Percentiles rank a stretch among this genome's conserved stretches.
Evolutionary conservation across 352 stramenopile species (phyloP).

Genomic region (Phytopythium chamaehyphon): DNA sequence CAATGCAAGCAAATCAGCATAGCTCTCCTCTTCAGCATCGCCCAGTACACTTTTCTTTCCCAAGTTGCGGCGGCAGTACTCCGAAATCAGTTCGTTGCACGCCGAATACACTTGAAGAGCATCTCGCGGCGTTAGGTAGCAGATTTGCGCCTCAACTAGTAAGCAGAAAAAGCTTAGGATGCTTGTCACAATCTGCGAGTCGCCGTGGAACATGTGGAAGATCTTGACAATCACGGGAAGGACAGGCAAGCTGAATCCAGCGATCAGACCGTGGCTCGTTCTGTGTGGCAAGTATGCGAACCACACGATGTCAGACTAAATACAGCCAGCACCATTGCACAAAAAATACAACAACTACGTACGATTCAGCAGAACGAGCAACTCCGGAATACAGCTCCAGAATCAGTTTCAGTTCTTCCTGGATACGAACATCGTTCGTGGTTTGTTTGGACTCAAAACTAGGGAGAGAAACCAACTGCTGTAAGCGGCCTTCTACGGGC

Average conservation of each 20-base stretch:
- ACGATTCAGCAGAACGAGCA: conserved; percentile 64
- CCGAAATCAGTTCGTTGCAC: conserved; percentile 64
- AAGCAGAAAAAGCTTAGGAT: conserved; percentile 76
- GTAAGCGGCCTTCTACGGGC: conserved; percentile 44
- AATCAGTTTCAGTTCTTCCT: conserved; percentile 75
- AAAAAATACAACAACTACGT: conserved; percentile 12
- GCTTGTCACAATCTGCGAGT: conserved; percentile 69
- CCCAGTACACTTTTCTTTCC: conserved; percentile 60
- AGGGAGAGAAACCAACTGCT: conserved; percentile 49
- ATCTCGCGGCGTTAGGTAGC: conserved; percentile 61
- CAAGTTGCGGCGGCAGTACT: conserved; percentile 68
- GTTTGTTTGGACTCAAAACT: conserved; percentile 59
- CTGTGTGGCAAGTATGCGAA: conserved; percentile 12
- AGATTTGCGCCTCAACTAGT: conserved; percentile 78
- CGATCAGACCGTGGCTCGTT: conserved; percentile 54
- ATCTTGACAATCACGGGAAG: conserved; percentile 71
- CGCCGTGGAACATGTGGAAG: conserved; percentile 71
- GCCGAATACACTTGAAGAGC: conserved; percentile 68
- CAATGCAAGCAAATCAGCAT: conserved; percentile 64
- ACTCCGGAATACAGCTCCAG: conserved; percentile 78
- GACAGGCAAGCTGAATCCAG: conserved; percentile 58
- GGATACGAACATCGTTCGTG: conserved; percentile 55
- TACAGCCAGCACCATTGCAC: not conserved
- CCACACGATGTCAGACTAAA: not conserved
- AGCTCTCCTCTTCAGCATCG: conserved; percentile 75